phyloP scores from a whole-genome alignment of 2,329 filamentous ascomycete genomes.

The Aspergillus carbonarius region DNA sequence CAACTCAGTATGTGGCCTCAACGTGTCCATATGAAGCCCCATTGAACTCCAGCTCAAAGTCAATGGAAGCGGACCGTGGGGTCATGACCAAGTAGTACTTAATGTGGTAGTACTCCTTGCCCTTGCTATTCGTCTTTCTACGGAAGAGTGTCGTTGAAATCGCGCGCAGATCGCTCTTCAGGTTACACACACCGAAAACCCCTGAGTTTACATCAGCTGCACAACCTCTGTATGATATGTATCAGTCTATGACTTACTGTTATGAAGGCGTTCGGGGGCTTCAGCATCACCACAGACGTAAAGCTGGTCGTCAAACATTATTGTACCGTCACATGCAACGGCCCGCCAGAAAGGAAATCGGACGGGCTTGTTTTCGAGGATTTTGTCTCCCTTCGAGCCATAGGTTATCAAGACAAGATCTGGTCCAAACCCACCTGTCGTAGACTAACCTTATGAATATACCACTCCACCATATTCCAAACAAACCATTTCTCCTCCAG shows the following conservation, averaged over 20 bases:
- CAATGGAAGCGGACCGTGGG: conserved; percentile 18
- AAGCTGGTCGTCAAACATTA: background rate
- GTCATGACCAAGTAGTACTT: conserved; percentile 11
- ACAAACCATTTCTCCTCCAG: no score
- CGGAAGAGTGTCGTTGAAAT: conserved; percentile 19
- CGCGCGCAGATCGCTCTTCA: conserved; percentile 16
- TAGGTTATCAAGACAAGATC: background rate
- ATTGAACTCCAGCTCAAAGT: conserved; percentile 26
- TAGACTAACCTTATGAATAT: conserved; percentile 20
- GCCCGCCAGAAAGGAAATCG: background rate
- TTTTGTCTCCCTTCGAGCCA: background rate
- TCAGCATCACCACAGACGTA: background rate
- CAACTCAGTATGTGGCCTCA: conserved; percentile 17
- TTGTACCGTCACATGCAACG: fast-evolving
- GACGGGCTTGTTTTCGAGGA: conserved; percentile 16
- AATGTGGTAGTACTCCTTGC: conserved; percentile 15
- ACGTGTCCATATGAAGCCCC: conserved; percentile 21
- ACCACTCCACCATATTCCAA: conserved; percentile 22
- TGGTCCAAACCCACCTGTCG: background rate
- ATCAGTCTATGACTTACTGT: background rate
- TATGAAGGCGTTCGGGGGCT: background rate
- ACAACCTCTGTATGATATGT: background rate
- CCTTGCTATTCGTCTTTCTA: conserved; percentile 9
- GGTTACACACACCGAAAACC: conserved; percentile 10
- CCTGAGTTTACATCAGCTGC: conserved; percentile 4